Conservation (phyloP, 192 early-diverging fungal species). For the Podochytrium sp. region DNA sequence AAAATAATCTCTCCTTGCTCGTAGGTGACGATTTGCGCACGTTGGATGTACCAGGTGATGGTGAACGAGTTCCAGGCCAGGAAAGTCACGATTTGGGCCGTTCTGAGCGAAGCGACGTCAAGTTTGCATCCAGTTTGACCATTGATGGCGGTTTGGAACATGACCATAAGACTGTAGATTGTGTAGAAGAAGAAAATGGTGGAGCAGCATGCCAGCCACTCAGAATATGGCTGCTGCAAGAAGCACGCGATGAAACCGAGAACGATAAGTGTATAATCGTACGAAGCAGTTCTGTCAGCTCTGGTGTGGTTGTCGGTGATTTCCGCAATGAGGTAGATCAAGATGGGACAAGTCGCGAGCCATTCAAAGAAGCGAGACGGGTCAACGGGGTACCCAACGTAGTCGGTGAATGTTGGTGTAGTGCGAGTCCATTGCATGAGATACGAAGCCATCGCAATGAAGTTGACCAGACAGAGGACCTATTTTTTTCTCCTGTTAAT, state of each 20-base stretch:
- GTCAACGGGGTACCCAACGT: constrained; percentile 17
- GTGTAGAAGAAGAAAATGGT: constrained; percentile 27
- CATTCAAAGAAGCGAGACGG: constrained; percentile 24
- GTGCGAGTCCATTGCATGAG: not conserved
- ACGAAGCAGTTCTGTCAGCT: constrained; percentile 7
- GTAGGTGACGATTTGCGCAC: constrained; percentile 26
- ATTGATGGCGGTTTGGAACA: constrained; percentile 33
- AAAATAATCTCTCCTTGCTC: constrained; percentile 34
- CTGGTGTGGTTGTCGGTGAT: constrained; percentile 33
- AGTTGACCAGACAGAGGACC: constrained; percentile 22
- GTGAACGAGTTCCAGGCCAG: constrained; percentile 19
- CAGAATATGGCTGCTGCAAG: constrained; percentile 35
- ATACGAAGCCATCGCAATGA: constrained; percentile 21
- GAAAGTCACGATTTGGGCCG: not conserved
- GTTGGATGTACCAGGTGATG: constrained; percentile 15
- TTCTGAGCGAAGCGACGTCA: constrained; percentile 11
- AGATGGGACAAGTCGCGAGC: constrained; percentile 30
- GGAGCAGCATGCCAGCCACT: constrained; percentile 15
- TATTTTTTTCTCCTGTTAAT: not conserved
- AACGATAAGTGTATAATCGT: constrained; percentile 36
- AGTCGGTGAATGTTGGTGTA: constrained; percentile 16
- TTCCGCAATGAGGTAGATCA: constrained; percentile 44
- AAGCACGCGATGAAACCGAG: constrained; percentile 34
- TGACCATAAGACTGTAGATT: constrained; percentile 19
- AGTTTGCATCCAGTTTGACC: constrained; percentile 33